A percentile compares a stretch with the other conserved stretches of the same genome.
Conservation (phyloP, 352 stramenopile genomes). For the Pythium grandisporangium region DNA sequence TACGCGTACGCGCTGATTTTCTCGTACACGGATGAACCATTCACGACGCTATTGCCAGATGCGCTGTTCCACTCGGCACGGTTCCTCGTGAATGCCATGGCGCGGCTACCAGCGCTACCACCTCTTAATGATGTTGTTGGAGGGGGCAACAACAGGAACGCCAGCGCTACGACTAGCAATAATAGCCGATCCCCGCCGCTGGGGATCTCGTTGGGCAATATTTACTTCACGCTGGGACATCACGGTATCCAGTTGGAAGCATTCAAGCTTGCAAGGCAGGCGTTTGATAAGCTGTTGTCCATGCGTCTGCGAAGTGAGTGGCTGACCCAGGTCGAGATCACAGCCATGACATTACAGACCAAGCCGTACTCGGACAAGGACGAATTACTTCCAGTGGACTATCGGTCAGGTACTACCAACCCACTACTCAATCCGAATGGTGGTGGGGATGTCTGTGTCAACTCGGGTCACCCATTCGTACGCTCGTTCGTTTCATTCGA, state of each 20-base stretch:
- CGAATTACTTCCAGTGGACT: constrained; percentile 92
- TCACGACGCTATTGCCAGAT: constrained; percentile 88
- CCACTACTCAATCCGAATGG: constrained; percentile 87
- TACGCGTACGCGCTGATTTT: constrained; percentile 91
- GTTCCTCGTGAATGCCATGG: constrained; percentile 90
- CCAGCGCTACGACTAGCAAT: no score
- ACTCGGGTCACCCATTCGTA: constrained; percentile 92
- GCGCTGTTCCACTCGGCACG: constrained; percentile 88
- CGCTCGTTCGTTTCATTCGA: constrained; percentile 95
- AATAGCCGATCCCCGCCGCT: constrained; percentile 31
- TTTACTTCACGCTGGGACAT: constrained; percentile 94
- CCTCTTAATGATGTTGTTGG: no score
- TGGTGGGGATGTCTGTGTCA: constrained; percentile 87
- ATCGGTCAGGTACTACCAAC: constrained; percentile 90
- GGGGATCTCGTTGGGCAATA: constrained; percentile 87
- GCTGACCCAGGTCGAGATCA: constrained; percentile 86
- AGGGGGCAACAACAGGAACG: no score
- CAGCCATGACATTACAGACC: constrained; percentile 88
- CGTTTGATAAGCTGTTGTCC: constrained; percentile 90
- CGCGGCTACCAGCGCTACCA: no score
- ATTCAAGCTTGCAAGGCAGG: constrained; percentile 89
- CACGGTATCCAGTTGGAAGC: constrained; percentile 85
- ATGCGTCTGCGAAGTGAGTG: constrained; percentile 84
- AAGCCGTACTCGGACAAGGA: constrained; percentile 91
- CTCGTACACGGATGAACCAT: constrained; percentile 91